Conservation (phyloP, 1,284 basidiomycete species). For the Melampsora allii-populina region DNA sequence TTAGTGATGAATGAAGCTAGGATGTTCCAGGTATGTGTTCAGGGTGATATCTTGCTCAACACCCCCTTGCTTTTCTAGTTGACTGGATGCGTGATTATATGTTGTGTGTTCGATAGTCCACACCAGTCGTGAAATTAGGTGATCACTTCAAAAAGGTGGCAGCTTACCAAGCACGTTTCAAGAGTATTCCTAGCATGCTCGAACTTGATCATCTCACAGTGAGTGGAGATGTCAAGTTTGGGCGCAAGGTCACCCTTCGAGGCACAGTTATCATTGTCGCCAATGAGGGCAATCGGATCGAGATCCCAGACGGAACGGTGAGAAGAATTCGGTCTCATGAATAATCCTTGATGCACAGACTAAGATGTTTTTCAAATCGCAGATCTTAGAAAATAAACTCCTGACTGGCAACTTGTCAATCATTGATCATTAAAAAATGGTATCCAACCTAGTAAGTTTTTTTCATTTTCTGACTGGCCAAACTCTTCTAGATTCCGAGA, state of each 20-base stretch:
- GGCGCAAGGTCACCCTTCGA: constrained; percentile 72
- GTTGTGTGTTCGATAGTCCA: constrained; percentile 58
- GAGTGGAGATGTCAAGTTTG: constrained; percentile 93
- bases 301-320: constrained; percentile 84
- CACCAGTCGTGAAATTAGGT: constrained; percentile 95
- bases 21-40: constrained; percentile 44
- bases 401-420: constrained; percentile 54
- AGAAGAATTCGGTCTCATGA: background rate
- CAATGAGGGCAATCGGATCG: constrained; percentile 89
- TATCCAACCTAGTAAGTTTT: background rate
- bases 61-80: no score
- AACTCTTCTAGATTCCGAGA: no score
- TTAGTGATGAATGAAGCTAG: constrained; percentile 66
- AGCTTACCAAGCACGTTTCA: constrained; percentile 96
- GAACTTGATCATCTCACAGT: constrained; percentile 97
- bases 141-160: constrained; percentile 77
- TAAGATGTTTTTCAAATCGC: background rate
- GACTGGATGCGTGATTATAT: no score
- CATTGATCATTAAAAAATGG: constrained; percentile 51
- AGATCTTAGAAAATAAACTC: constrained; percentile 76
- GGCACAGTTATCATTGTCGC: constrained; percentile 64
- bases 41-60: background rate
- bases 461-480: background rate
- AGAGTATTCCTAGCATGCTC: constrained; percentile 77
- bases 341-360: background rate